Evolutionary conservation across 257 asterid genomes (phyloP), one percentile per base, ranked within the genome.

Genomic region (Gynochthodes officinalis): DNA sequence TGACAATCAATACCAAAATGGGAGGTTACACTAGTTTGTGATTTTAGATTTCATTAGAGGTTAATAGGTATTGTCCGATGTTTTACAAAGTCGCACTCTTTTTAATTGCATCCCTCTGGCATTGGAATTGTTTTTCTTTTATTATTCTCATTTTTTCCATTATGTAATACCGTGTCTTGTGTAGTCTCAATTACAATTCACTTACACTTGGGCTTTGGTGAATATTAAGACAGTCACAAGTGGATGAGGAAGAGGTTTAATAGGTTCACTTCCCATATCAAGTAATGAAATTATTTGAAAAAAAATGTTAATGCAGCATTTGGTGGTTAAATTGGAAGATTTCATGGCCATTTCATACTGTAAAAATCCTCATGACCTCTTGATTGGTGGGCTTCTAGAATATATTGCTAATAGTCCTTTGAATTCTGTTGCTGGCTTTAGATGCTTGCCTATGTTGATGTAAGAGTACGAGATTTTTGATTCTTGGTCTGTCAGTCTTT

Each of bases 361-460:
- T 32, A n/a, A 61, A 15, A 19, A 4, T 60, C 19, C 19, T 61
- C 46, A 61, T 7, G 25, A 4, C 65, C 65, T 61, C 30, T 18
- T 35, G 28, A 8, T 8, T 4, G 18, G 32, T 63, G 44, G 9
- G 44, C 30, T 25, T 63, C 32, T 35, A 64, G 50, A 39, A 1
- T 39, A 40, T 2, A n/a, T 18, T 39, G 50, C 23, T 37, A 8
- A 64, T 39, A 23, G 27, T 37, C 30, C 9, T 39, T 16, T 64
- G 21, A 42, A 21, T 64, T 64, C 33, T 28, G n/a, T 64, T 40
- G 39, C 52, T 39, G 69, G 69, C 69, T 39, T 40, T 40, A 64
- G 16, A 40, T 39, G 39, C 18, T 23, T 23, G 11, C 35, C 23
- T 35, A 43, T n/a, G 46, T 64, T 64, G 50, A 18, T 50, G 25